phyloP scores from a whole-genome alignment of 2,329 filamentous ascomycete species.

The Trichoderma sp. region DNA sequence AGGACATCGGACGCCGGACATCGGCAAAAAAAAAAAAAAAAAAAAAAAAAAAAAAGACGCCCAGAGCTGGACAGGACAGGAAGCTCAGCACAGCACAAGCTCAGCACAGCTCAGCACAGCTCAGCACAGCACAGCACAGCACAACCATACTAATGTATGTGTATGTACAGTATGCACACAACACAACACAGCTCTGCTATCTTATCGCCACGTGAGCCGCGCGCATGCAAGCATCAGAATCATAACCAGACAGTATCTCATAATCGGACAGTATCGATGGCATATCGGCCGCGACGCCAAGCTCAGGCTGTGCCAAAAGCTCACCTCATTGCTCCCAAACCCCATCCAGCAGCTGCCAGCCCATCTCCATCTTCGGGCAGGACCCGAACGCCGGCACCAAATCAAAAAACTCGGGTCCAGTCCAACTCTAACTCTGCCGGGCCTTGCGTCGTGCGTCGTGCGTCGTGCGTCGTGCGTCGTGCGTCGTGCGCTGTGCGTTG shows the following conservation, averaged over 20 bases:
- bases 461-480: background rate
- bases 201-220: conserved; percentile 20
- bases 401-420: background rate
- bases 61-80: too few relatives aligned
- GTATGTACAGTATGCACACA: too few relatives aligned
- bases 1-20: too few relatives aligned
- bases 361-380: background rate
- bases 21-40: too few relatives aligned
- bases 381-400: background rate
- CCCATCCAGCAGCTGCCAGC: background rate
- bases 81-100: too few relatives aligned
- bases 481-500: background rate
- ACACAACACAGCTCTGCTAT: too few relatives aligned
- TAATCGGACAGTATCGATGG: too few relatives aligned
- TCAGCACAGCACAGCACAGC: background rate
- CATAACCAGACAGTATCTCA: too few relatives aligned
- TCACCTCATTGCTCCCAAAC: background rate
- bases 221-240: conserved; percentile 14
- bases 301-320: background rate
- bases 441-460: background rate
- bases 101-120: too few relatives aligned
- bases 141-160: too few relatives aligned
- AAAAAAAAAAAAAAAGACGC: too few relatives aligned
- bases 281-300: background rate
- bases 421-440: too few relatives aligned